Base-by-base conservation (phyloP, 345 rosid species). In the Hypericum perforatum region DNA sequence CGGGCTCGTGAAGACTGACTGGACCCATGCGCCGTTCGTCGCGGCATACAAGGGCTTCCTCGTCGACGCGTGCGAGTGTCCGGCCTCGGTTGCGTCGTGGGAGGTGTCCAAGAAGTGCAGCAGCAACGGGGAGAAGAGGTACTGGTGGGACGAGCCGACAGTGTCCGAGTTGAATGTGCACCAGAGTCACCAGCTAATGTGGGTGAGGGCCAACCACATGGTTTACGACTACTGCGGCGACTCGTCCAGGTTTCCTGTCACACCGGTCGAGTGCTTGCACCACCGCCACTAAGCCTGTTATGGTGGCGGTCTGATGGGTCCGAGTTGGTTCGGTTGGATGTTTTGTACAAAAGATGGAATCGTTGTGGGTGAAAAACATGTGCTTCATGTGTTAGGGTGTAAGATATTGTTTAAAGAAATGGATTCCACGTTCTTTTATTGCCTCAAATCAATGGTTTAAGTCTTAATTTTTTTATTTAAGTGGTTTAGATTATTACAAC, bases 141-240 rank as follows among this genome's bases (percentile, higher is more conserved):
- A 63, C 59, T 89, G 97, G 95, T 92, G 98, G 96, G 96, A 88
- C 59, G 90, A 82, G 49, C 94, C 98, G 0, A 76, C 82, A 0
- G 39, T 85, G 45, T 72, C 92, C 29, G 91, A 79, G 65, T 65
- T 94, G 3, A 94, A 54, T 43, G 55, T 78, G 63, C 99, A 94
- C 71, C 97, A 94, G 73, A 94, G 59, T 70, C 99, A 94, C 75
- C 95, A 94, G 69, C 82, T 94, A 7, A n/a, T 69, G 58, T 94
- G 99, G 99, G 99, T 94, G 13, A 62, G 78, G 60, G 86, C 95
- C 50, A 76, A 89, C 52, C 95, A 94, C 70, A 76, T 94, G 89
- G 56, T 89, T 43, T 94, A 94, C 61, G 95, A 94, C 64, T 94
- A 86, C 50, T 94, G 99, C 49, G 54, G 64, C 5, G 99, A 94